Evolutionary conservation across 2,329 filamentous ascomycete species (phyloP).

Genomic region (Fonsecaea nubica): DNA sequence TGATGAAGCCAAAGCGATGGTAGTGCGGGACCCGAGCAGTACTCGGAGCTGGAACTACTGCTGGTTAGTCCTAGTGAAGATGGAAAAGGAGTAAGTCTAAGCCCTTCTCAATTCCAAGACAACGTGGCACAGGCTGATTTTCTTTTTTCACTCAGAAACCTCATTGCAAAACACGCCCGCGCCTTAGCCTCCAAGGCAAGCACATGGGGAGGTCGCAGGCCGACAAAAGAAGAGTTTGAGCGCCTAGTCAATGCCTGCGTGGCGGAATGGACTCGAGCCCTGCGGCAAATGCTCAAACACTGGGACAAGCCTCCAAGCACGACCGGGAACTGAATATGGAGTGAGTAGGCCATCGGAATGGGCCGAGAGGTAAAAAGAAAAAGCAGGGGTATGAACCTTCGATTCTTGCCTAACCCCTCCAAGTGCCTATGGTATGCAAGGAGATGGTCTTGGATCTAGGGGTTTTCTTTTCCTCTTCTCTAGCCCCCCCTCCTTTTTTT

Average conservation of each 20-base stretch:
- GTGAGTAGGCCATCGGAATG: conserved; percentile 3
- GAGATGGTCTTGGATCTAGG: not conserved
- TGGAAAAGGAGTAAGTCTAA: conserved; percentile 66
- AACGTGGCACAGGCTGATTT: not conserved
- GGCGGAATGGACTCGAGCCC: conserved; percentile 70
- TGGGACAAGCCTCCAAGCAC: conserved; percentile 67
- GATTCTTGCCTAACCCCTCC: conserved; percentile 2
- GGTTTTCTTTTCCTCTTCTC: not conserved
- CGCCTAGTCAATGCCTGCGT: conserved; percentile 69
- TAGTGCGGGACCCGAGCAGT: conserved; percentile 68
- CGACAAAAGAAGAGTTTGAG: conserved; percentile 62
- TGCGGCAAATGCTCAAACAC: conserved; percentile 71
- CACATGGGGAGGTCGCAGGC: conserved; percentile 72
- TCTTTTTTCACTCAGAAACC: conserved; percentile 52
- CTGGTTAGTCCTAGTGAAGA: conserved; percentile 73
- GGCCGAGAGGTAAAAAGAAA: conserved; percentile 23
- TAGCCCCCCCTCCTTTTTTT: not conserved
- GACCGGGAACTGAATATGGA: conserved; percentile 39
- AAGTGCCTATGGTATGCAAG: conserved; percentile 6
- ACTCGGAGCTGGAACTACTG: conserved; percentile 78
- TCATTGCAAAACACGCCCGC: conserved; percentile 67
- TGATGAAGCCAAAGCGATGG: conserved; percentile 68
- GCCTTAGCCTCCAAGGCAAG: conserved; percentile 66
- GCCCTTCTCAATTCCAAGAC: conserved; percentile 1
- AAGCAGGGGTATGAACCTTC: conserved; percentile 8